Base-by-base conservation (phyloP, 306 rosid genomes). In the Begonia peltatifolia region DNA sequence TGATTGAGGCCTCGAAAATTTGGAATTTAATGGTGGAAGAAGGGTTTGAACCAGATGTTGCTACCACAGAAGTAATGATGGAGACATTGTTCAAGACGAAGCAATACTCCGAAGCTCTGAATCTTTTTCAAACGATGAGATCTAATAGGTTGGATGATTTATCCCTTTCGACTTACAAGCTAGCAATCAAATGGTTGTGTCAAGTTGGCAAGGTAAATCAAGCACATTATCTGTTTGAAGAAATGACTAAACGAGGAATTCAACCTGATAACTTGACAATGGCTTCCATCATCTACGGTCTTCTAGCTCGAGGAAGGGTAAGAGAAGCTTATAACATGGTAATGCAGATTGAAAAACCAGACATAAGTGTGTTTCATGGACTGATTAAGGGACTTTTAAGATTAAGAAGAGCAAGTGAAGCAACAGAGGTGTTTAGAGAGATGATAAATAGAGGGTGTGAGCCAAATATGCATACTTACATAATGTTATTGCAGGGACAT, bases 1-100 rank as follows among this genome's bases (percentile, higher is more conserved):
- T 88, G 59, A 54, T 84, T 53, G 95, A 84, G 62, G 95, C 87
- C 65, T 77, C 89, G 0, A 88, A 75, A 58, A 11, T 82, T 41
- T 84, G 97, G 93, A 88, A 88, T 55, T 68, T 75, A 64, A 88
- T 88, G 89, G 82, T 63, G 71, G 95, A 79, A 62, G 84, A 77
- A 50, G 97, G 88, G 47, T 70, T 88, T 42, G 70, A 69, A 16
- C 76, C 79, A 0, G 78, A 69, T 12, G 50, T 85, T 4, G 76
- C 56, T 12, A 75, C 75, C 14, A 78, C 69, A 11, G 93, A 84
- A 68, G 74, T 69, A 49, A 77, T 88, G 78, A 72, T 89, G 84
- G 88, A 74, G 64, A 69, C 67, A 2, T 36, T 80, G 52, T 89
- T 82, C 22, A 89, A 85, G 77, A 58, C 6, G 5, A 82, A 82